These are phyloP conservation scores for Pseudocercospora fuligena DNA, from an alignment of 2,329 filamentous ascomycete species.

Conservation along the genomic window DNA sequence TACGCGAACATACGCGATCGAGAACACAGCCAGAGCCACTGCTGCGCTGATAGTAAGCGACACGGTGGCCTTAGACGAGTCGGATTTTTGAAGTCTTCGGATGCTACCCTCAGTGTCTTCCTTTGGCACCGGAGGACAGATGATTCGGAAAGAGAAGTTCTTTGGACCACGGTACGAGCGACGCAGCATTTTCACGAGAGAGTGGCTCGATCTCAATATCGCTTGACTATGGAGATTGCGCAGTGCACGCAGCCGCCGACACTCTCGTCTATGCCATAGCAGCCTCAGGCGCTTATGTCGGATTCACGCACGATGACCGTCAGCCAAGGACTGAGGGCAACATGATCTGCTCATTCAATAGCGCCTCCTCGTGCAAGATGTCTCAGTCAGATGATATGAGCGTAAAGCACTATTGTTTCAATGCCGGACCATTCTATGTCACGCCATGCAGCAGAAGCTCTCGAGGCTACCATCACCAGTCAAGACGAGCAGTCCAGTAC, in stretches of 20 bases:
- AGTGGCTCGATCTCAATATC: background rate
- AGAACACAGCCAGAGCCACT: background rate
- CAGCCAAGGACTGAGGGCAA: background rate
- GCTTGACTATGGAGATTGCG: background rate
- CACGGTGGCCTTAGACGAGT: background rate
- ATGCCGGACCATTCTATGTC: background rate
- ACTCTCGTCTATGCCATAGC: background rate
- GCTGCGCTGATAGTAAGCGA: background rate
- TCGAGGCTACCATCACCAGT: background rate
- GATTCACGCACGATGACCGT: background rate
- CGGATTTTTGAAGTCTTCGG: background rate
- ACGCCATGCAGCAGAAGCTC: background rate
- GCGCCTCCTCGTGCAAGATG: conserved; percentile 5
- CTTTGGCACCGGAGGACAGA: background rate
- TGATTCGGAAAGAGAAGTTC: background rate
- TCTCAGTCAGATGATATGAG: background rate
- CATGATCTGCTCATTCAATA: conserved; percentile 6
- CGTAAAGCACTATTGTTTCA: conserved; percentile 8
- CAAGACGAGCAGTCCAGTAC: background rate
- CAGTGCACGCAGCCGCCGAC: background rate
- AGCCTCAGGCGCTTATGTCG: conserved; percentile 2
- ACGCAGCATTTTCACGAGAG: background rate
- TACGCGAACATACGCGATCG: background rate
- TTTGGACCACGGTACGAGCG: background rate
- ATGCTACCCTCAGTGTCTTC: background rate